Evolutionary conservation across 2,329 filamentous ascomycete genomes (phyloP).

Genomic region (Didymosphaeria variabile): DNA sequence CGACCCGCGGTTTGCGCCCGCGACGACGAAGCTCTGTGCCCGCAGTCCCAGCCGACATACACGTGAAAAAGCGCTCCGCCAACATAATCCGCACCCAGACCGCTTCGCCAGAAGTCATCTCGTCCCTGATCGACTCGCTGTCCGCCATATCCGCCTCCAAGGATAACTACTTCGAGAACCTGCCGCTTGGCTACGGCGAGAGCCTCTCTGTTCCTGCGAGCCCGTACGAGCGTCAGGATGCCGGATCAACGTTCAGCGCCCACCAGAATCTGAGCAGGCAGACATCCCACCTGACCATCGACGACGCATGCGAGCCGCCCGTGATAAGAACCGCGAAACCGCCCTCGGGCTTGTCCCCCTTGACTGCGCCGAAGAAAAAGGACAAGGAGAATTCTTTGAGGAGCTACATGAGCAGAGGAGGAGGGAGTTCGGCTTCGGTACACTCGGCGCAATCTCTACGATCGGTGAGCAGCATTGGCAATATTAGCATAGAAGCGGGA

Average conservation of each 20-base stretch:
- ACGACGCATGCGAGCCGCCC: slow-evolving; percentile 71
- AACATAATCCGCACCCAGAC: slow-evolving; percentile 49
- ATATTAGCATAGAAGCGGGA: slow-evolving; percentile 52
- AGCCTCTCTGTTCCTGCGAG: slow-evolving; percentile 43
- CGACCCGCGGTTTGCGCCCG: slow-evolving; percentile 34
- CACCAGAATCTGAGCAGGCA: slow-evolving; percentile 61
- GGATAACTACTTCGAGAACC: slow-evolving; percentile 73
- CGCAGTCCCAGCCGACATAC: slow-evolving; percentile 27
- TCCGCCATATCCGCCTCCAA: slow-evolving; percentile 70
- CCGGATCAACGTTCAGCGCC: slow-evolving; percentile 78
- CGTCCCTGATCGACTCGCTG: slow-evolving; percentile 69
- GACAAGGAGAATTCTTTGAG: slow-evolving; percentile 60
- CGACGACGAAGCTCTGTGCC: slow-evolving; percentile 44
- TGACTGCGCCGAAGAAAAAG: slow-evolving; percentile 67
- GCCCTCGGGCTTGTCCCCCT: slow-evolving; percentile 76
- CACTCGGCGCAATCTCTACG: slow-evolving; percentile 47
- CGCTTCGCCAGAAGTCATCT: slow-evolving; percentile 74
- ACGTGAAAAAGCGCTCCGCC: slow-evolving; percentile 39
- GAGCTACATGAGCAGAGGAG: slow-evolving; percentile 63
- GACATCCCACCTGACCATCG: slow-evolving; percentile 57
- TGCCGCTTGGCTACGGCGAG: slow-evolving; percentile 42
- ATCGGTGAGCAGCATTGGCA: slow-evolving; percentile 50
- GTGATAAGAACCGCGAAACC: slow-evolving; percentile 84
- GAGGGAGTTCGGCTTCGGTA: slow-evolving; percentile 45
- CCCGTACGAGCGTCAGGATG: slow-evolving; percentile 34